phyloP scores from a whole-genome alignment of 1,284 basidiomycete species.

The Ceratorhiza oryzae-sativae region DNA sequence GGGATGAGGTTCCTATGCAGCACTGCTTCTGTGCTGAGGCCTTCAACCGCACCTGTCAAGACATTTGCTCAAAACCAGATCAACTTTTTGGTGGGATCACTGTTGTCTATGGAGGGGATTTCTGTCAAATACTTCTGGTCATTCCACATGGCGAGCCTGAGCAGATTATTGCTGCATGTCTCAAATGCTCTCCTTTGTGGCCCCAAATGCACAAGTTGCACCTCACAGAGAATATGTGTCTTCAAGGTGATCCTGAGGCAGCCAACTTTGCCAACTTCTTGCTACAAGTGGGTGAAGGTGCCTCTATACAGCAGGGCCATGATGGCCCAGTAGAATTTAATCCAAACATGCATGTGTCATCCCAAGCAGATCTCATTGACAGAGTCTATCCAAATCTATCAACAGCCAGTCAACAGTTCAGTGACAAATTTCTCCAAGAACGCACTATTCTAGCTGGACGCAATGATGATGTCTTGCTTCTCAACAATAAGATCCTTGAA shows the following conservation, averaged over 20 bases:
- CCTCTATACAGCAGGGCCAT: constrained; percentile 37
- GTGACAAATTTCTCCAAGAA: no score
- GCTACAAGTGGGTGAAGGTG: constrained; percentile 54
- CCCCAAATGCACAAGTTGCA: constrained; percentile 46
- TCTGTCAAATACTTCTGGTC: constrained; percentile 55
- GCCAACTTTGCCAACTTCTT: constrained; percentile 54
- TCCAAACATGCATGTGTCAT: constrained; percentile 45
- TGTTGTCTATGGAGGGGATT: constrained; percentile 55
- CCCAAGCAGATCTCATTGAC: constrained; percentile 48
- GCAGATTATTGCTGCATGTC: constrained; percentile 51
- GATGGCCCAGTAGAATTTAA: constrained; percentile 48
- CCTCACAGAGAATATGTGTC: constrained; percentile 53
- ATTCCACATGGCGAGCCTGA: constrained; percentile 50
- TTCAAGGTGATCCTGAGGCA: constrained; percentile 47
- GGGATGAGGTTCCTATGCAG: constrained; percentile 54
- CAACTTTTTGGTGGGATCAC: constrained; percentile 54
- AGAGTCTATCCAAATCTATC: constrained; percentile 49
- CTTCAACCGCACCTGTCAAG: constrained; percentile 50
- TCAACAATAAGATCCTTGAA: no score
- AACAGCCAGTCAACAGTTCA: neutral
- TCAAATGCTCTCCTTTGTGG: constrained; percentile 54
- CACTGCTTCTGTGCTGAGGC: constrained; percentile 50
- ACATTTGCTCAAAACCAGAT: constrained; percentile 46
- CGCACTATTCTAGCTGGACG: no score
- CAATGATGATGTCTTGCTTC: no score